Evolutionary conservation across 2,329 filamentous ascomycete species (phyloP).

Genomic region (Helotiales sp.): DNA sequence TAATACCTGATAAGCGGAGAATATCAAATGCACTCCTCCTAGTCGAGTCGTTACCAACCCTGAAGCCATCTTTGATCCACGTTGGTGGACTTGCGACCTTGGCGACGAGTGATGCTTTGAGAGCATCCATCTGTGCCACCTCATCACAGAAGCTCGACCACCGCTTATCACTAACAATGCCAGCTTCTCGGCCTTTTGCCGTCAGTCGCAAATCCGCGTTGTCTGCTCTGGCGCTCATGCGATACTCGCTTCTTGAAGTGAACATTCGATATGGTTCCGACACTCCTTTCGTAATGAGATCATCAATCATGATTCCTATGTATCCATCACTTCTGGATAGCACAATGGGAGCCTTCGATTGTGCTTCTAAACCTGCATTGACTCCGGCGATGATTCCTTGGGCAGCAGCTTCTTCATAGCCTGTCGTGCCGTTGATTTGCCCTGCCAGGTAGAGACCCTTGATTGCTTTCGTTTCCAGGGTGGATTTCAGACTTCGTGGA

Average conservation of each 20-base stretch:
- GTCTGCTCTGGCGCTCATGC: constrained; percentile 87
- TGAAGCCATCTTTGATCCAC: constrained; percentile 73
- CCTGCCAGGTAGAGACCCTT: constrained; percentile 86
- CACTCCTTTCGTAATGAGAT: constrained; percentile 94
- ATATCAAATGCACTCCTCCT: constrained; percentile 77
- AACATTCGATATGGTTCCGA: constrained; percentile 99
- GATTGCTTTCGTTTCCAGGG: constrained; percentile 92
- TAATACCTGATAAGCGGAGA: constrained; percentile 64
- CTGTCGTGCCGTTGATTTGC: constrained; percentile 97
- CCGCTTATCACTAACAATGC: constrained; percentile 75
- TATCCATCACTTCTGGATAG: constrained; percentile 86
- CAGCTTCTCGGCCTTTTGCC: constrained; percentile 70
- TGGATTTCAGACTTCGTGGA: constrained; percentile 81
- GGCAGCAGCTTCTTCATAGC: constrained; percentile 94
- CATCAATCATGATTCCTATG: constrained; percentile 98
- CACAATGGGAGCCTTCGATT: constrained; percentile 62
- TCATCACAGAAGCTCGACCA: constrained; percentile 72
- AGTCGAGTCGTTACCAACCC: constrained; percentile 63
- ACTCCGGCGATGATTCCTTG: constrained; percentile 92
- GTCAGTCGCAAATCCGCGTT: constrained; percentile 92
- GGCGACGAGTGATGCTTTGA: constrained; percentile 60
- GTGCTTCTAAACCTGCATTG: constrained; percentile 83
- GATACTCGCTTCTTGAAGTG: constrained; percentile 91
- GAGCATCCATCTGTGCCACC: constrained; percentile 63
- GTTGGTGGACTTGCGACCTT: constrained; percentile 58